Conservation (phyloP, 768 basidiomycete species). For the Chalciporus chontae region DNA sequence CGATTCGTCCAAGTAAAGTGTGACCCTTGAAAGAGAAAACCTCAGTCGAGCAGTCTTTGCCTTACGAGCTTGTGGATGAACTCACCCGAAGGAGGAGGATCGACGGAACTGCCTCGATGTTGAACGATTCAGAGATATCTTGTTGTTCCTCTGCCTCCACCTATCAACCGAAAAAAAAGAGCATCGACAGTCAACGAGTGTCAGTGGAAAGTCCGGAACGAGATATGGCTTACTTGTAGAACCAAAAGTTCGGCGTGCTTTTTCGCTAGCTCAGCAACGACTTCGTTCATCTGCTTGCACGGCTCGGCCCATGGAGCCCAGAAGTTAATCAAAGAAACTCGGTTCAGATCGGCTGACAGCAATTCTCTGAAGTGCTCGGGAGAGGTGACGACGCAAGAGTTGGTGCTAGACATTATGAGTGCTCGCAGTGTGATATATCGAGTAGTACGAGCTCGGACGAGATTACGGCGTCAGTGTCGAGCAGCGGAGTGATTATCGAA, state of each 20-base stretch:
- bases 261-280: constrained; percentile 68
- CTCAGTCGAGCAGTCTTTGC: background rate
- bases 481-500: no score
- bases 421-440: background rate
- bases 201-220: no score
- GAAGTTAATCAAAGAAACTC: constrained; percentile 88
- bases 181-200: no score
- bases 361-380: constrained; percentile 69
- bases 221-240: constrained; percentile 52
- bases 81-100: constrained; percentile 79
- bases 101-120: constrained; percentile 84
- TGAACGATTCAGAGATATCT: constrained; percentile 91
- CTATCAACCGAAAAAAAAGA: constrained; percentile 32
- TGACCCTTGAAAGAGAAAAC: constrained; percentile 62
- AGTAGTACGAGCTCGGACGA: no score
- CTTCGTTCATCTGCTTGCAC: constrained; percentile 84
- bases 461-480: no score
- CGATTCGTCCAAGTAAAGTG: constrained; percentile 71
- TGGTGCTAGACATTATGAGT: constrained; percentile 27
- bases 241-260: constrained; percentile 69
- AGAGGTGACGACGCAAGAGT: constrained; percentile 51
- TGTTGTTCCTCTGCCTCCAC: constrained; percentile 78
- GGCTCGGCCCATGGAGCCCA: constrained; percentile 94
- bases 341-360: constrained; percentile 70
- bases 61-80: background rate